Percentiles rank a stretch among this genome's conserved stretches.
Evolutionary conservation across 768 basidiomycete species (phyloP).

Genomic region (Boletus rubroflammeus): DNA sequence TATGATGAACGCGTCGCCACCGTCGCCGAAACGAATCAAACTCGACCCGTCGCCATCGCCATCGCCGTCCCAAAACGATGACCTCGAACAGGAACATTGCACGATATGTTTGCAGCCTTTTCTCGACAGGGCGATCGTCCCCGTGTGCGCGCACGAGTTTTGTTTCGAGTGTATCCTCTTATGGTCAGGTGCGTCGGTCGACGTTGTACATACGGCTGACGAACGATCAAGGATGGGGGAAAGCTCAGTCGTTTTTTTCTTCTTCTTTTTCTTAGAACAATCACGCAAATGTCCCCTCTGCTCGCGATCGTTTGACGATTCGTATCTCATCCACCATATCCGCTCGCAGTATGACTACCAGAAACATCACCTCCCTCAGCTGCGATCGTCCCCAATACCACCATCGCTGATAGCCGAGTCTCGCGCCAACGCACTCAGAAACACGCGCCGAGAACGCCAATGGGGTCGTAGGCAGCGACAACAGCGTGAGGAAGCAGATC

Average conservation of each 20-base stretch:
- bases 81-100: conserved; percentile 45
- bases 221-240: neutral
- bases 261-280: conserved; percentile 45
- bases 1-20: conserved; percentile 10
- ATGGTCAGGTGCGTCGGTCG: conserved; percentile 67
- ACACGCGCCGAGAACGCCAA: conserved; percentile 40
- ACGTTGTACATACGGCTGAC: too few species aligned
- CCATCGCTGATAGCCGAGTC: conserved; percentile 29
- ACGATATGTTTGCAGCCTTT: conserved; percentile 83
- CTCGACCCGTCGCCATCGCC: conserved; percentile 26
- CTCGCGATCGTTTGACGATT: conserved; percentile 58
- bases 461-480: conserved; percentile 55
- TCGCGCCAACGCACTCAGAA: conserved; percentile 27
- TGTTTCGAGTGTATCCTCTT: conserved; percentile 88
- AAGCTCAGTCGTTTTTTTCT: neutral
- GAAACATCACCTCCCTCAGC: conserved; percentile 72
- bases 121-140: conserved; percentile 75
- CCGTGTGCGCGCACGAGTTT: conserved; percentile 87
- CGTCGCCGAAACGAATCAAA: conserved; percentile 16
- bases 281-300: conserved; percentile 79
- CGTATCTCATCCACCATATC: conserved; percentile 74
- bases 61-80: conserved; percentile 6
- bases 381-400: conserved; percentile 48
- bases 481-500: conserved; percentile 58
- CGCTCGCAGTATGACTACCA: conserved; percentile 77